Evolutionary conservation across 345 rosid genomes (phyloP).

Genomic region (Brassica napus): DNA sequence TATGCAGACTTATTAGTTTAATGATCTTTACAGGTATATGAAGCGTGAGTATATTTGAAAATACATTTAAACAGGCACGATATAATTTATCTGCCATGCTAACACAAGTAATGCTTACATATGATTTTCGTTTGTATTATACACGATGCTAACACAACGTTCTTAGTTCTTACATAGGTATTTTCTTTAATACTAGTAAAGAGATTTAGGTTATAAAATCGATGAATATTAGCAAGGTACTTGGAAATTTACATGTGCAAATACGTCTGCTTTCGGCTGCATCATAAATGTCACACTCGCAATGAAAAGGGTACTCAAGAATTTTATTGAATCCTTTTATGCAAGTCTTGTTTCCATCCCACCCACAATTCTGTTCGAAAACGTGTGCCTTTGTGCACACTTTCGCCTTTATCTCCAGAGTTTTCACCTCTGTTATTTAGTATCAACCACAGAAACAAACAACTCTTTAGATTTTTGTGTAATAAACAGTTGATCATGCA

Average conservation of each 20-base stretch:
- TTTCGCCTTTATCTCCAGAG: background rate
- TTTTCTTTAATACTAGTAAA: background rate
- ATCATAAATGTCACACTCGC: background rate
- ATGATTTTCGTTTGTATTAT: background rate
- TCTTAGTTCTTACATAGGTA: too few relatives aligned
- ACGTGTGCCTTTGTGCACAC: background rate
- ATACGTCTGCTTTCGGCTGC: background rate
- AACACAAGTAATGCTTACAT: background rate
- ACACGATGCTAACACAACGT: too few relatives aligned
- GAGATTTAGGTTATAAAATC: background rate
- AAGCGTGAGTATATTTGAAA: background rate
- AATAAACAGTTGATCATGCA: background rate
- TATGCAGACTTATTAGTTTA: background rate
- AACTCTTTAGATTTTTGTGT: background rate
- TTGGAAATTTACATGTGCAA: background rate
- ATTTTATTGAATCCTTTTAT: constrained; percentile 1
- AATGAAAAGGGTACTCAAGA: background rate
- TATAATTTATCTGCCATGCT: background rate
- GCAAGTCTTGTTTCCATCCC: constrained; percentile 10
- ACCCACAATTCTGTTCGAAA: background rate
- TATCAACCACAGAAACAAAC: background rate
- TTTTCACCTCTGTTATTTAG: background rate
- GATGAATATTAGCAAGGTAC: background rate
- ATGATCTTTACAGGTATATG: background rate
- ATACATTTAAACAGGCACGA: background rate